Base-by-base conservation (phyloP, 805 yeast genomes). In the Jamesozyma gamospora region DNA sequence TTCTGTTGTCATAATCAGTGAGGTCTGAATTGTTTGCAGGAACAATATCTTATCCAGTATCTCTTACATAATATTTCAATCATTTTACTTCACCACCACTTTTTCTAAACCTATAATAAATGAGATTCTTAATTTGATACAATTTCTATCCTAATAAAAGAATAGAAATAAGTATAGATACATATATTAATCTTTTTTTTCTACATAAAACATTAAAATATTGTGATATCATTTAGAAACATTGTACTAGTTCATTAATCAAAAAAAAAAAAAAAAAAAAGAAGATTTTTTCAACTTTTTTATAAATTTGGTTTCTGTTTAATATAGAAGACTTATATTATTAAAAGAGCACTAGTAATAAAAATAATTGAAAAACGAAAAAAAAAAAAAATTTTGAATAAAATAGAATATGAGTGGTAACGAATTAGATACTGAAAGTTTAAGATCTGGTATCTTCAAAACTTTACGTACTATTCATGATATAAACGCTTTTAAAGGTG, bases 401-500 rank as follows among this genome's bases (percentile, higher is more conserved):
- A 27, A n/a, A 29, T 11, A 15, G 11, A 29, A 29, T 4, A 29
- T 5, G 30, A 28, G 15, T 26, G 28, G 11, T 12, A 26, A 9
- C 12, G 12, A 26, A 28, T 15, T 15, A 28, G 30, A 28, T 6
- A 9, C 11, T 4, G 6, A 29, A n/a, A 16, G 16, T 4, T 17
- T 29, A 16, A n/a, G 18, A 29, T 16, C 11, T 15, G 4, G 4
- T n/a, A 9, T 29, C 12, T 29, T n/a, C 18, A 19, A 24, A 6
- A 47, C 49, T 7, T 37, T 56, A 32, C 39, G 48, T 25, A 41
- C 50, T 15, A 36, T 53, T 10, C 60, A 56, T 35, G 43, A 41
- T 16, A 34, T 44, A 11, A 47, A 47, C 4, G 39, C 40, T 21
- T 50, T 57, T 26, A 44, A 34, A 38, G 36, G 41, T 28, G 45